phyloP scores from a whole-genome alignment of 192 early-diverging fungal genomes.

The Backusella liffmaniae region DNA sequence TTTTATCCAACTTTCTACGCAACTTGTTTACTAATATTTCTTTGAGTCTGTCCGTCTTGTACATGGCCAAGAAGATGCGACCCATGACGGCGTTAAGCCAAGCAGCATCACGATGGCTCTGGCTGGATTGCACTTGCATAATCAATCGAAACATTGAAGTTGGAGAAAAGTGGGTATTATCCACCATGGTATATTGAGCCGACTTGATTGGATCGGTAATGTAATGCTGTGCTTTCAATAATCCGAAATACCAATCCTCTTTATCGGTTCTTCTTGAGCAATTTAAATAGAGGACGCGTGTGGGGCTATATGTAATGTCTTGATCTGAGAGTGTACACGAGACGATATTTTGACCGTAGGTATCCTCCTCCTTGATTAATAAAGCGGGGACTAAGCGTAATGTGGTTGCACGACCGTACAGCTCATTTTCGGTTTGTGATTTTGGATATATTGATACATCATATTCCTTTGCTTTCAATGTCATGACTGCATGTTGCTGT shows the following conservation, averaged over 20 bases:
- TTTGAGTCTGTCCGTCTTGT: constrained; percentile 61
- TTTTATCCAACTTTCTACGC: constrained; percentile 63
- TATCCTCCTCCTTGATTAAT: background rate
- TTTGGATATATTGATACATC: constrained; percentile 71
- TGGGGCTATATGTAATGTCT: constrained; percentile 37
- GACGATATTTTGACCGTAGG: constrained; percentile 51
- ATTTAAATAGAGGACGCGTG: constrained; percentile 61
- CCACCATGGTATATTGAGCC: constrained; percentile 12
- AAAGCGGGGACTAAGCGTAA: constrained; percentile 39
- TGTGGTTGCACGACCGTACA: constrained; percentile 65
- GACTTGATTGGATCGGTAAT: constrained; percentile 39
- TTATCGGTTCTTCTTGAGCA: constrained; percentile 68
- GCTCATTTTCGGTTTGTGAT: constrained; percentile 59
- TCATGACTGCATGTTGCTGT: constrained; percentile 38
- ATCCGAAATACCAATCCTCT: constrained; percentile 90
- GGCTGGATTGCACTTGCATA: constrained; percentile 50
- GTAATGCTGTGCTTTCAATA: constrained; percentile 56
- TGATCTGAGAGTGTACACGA: constrained; percentile 48
- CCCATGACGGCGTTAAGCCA: constrained; percentile 90
- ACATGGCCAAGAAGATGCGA: constrained; percentile 70
- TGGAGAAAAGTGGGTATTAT: constrained; percentile 40
- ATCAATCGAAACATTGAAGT: constrained; percentile 38
- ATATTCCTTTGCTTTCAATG: constrained; percentile 67
- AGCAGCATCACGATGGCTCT: constrained; percentile 46
- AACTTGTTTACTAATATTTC: constrained; percentile 63